Percentiles rank a stretch among this genome's conserved stretches.
Conservation (phyloP, 2,329 filamentous ascomycete species). For the Epichloe typhina region DNA sequence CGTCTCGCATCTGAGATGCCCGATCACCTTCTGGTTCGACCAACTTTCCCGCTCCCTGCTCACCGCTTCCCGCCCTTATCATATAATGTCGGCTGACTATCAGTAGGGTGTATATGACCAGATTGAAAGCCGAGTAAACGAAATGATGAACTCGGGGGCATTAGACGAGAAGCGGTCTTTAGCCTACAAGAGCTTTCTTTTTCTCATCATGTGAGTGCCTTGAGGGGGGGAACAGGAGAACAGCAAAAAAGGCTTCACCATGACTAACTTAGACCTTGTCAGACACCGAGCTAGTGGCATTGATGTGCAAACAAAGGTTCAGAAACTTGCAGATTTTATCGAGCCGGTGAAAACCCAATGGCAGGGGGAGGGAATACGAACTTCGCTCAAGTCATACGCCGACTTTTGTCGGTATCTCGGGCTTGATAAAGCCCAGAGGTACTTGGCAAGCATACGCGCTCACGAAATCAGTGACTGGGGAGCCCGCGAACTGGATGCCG, state of each 20-base stretch:
- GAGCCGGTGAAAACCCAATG: conserved; percentile 72
- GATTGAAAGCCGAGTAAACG: conserved; percentile 69
- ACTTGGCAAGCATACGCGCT: conserved; percentile 60
- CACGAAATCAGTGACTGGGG: conserved; percentile 76
- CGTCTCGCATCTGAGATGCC: conserved; percentile 82
- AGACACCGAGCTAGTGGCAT: conserved; percentile 72
- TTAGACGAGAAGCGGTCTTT: conserved; percentile 74
- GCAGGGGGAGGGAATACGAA: conserved; percentile 56
- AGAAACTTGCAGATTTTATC: conserved; percentile 64
- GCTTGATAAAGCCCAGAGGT: conserved; percentile 67
- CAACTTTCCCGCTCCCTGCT: neutral
- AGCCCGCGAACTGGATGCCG: conserved; percentile 57
- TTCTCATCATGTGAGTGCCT: conserved; percentile 65
- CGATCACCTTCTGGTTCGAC: conserved; percentile 63
- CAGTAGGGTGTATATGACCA: conserved; percentile 68
- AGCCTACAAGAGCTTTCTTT: conserved; percentile 79
- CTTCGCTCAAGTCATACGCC: conserved; percentile 58
- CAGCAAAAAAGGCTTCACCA: neutral
- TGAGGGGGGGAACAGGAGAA: neutral
- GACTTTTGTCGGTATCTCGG: conserved; percentile 71
- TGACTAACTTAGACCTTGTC: neutral
- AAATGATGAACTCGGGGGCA: conserved; percentile 59
- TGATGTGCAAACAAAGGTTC: conserved; percentile 55
- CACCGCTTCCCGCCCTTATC: neutral
- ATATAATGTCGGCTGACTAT: neutral